phyloP scores from a whole-genome alignment of 1,284 basidiomycete genomes.

The Ustilago xerochloae region DNA sequence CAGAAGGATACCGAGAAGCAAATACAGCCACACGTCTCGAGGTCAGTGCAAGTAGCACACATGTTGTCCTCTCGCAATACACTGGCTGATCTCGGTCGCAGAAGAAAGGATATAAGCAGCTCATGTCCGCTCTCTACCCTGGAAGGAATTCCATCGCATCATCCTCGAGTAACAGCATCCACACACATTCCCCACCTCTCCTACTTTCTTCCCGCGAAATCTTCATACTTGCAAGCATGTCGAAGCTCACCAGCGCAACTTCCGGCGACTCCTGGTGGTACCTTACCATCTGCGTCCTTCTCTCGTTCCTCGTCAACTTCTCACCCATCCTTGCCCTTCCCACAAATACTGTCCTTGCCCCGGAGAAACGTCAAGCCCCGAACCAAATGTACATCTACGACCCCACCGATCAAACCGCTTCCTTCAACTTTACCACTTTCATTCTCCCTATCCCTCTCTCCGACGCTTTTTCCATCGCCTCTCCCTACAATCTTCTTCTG shows the following conservation, averaged over 20 bases:
- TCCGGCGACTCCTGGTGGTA: neutral
- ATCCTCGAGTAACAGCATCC: neutral
- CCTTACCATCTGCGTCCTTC: neutral
- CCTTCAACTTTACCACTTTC: constrained; percentile 27
- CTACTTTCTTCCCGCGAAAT: neutral
- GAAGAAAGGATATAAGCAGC: constrained; percentile 1
- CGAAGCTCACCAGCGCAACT: neutral
- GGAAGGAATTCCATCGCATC: no score
- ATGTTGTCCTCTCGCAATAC: neutral
- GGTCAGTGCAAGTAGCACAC: neutral
- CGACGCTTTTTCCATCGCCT: constrained; percentile 9
- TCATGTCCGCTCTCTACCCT: no score
- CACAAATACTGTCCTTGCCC: neutral
- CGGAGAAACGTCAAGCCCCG: constrained; percentile 19
- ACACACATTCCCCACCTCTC: neutral
- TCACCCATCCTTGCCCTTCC: neutral
- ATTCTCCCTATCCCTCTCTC: constrained; percentile 23
- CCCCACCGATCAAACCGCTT: constrained; percentile 16
- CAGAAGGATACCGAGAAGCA: no score
- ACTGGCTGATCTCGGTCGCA: neutral
- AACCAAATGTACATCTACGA: constrained; percentile 16
- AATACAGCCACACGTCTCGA: no score
- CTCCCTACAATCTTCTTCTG: constrained; percentile 14
- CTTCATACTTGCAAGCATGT: constrained; percentile 2
- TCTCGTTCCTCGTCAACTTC: constrained; percentile 1